Percentiles rank a stretch among this genome's conserved stretches.
These are phyloP conservation scores for Herpetomonas samuelpessoai DNA, from an alignment of 208 protist genomes.

Conservation along the genomic window DNA sequence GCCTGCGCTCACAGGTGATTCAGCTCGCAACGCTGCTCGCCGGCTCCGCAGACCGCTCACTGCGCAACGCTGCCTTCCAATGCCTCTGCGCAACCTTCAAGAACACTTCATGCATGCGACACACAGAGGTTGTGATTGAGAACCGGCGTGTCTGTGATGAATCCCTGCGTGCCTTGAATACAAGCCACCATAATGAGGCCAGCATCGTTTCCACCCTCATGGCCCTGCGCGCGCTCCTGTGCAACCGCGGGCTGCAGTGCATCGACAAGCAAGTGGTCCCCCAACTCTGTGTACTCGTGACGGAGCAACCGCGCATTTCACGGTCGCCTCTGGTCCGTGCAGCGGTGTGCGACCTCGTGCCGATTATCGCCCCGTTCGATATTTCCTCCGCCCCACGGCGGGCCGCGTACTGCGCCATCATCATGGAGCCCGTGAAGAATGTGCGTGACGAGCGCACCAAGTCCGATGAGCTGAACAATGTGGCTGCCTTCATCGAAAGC, in stretches of 20 bases:
- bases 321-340: constrained; percentile 71
- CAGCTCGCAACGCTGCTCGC: constrained; percentile 74
- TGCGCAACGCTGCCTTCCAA: constrained; percentile 72
- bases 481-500: constrained; percentile 76
- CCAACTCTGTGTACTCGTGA: constrained; percentile 82
- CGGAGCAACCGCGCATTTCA: constrained; percentile 80
- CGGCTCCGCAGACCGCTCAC: constrained; percentile 52
- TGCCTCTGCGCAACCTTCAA: constrained; percentile 83
- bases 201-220: constrained; percentile 71
- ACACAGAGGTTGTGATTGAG: constrained; percentile 82
- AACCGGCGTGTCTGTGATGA: constrained; percentile 80
- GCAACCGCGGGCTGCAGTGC: constrained; percentile 59
- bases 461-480: constrained; percentile 73
- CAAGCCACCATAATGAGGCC: constrained; percentile 81
- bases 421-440: constrained; percentile 93
- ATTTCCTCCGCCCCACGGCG: constrained; percentile 56
- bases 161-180: constrained; percentile 69
- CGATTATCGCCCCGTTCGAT: constrained; percentile 81
- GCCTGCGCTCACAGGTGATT: constrained; percentile 57
- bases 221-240: constrained; percentile 74
- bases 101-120: constrained; percentile 59
- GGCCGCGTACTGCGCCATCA: constrained; percentile 76
- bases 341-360: constrained; percentile 85
- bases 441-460: constrained; percentile 84
- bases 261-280: constrained; percentile 76